Evolutionary conservation across 2,329 filamentous ascomycete genomes (phyloP), one percentile per base, ranked within the genome.

Genomic region (Thielaviopsis ethacetica): DNA sequence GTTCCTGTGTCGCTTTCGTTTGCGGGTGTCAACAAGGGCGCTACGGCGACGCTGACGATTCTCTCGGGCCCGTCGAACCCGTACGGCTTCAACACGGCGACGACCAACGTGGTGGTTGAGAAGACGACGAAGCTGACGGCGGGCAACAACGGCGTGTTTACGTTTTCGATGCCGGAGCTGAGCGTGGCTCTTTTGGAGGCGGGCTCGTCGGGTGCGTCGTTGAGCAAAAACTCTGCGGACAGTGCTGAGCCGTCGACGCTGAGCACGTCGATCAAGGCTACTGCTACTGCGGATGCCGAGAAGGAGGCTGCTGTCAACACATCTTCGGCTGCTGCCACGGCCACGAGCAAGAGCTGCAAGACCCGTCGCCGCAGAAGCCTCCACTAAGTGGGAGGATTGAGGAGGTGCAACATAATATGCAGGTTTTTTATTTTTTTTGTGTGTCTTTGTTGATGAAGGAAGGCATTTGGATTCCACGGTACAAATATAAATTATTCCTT

Each of bases 101-200:
- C 72, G 7, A 70, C 71, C 62, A 79, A 80, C 61, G 72, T 79
- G 21, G 78, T 82, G 0, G 67, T 75, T 56, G 74, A 69, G 21
- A 69, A 67, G 1, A 71, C 66, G 12, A 66, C 65, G 1, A 67
- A 66, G 0, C 61, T 80, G 21, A 68, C 65, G 63, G 76, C 75
- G 2, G 72, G 71, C 17, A 64, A 66, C 2, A 68, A 72, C 26
- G 80, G 80, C 1, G 66, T 64, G 1, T 81, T 82, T 63, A 67
- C 67, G 51, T 82, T 82, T 63, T 70, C 66, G 26, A 61, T 83
- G 64, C 79, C 79, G 0, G 70, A 78, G 63, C 67, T 81, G 60
- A 81, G 77, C 63, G 74, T 83, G 54, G 78, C 78, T 15, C 74
- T 83, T 2, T 65, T 83, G 57, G 76, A 80, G 56, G 75, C 73